Evolutionary conservation across 2,329 filamentous ascomycete species (phyloP).

Genomic region (Venturia nashicola): DNA sequence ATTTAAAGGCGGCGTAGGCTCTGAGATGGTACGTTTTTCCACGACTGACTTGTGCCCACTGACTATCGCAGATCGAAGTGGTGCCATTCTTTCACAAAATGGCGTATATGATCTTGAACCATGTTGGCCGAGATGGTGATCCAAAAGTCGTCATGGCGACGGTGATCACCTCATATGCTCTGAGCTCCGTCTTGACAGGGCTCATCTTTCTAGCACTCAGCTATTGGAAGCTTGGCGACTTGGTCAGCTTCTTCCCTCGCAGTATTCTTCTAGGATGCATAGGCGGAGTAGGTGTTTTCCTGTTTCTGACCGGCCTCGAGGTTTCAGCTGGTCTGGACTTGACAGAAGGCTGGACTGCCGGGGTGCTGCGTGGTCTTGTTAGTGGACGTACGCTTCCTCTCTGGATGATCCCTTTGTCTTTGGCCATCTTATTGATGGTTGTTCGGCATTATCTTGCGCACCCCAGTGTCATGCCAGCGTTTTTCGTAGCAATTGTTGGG

Average conservation of each 20-base stretch:
- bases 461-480: slow-evolving; percentile 75
- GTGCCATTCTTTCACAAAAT: slow-evolving; percentile 92
- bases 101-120: slow-evolving; percentile 73
- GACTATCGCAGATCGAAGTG: slow-evolving; percentile 62
- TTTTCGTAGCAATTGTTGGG: slow-evolving; percentile 67
- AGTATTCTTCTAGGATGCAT: slow-evolving; percentile 97
- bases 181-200: slow-evolving; percentile 85
- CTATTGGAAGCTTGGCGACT: slow-evolving; percentile 71
- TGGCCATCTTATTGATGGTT: slow-evolving; percentile 66
- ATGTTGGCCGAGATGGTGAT: slow-evolving; percentile 61
- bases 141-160: slow-evolving; percentile 83
- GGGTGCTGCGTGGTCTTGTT: slow-evolving; percentile 64
- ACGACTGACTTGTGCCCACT: neutral
- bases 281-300: slow-evolving; percentile 90
- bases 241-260: slow-evolving; percentile 92
- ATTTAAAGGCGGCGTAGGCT: slow-evolving; percentile 84
- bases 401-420: slow-evolving; percentile 67
- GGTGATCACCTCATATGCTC: slow-evolving; percentile 79
- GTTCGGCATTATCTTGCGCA: slow-evolving; percentile 65
- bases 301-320: slow-evolving; percentile 82
- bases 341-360: slow-evolving; percentile 67
- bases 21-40: slow-evolving; percentile 53
- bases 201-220: slow-evolving; percentile 88
- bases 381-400: slow-evolving; percentile 62
- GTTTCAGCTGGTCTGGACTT: slow-evolving; percentile 65